Conservation (phyloP, 2,329 filamentous ascomycete species). For the Colletotrichum lini region DNA sequence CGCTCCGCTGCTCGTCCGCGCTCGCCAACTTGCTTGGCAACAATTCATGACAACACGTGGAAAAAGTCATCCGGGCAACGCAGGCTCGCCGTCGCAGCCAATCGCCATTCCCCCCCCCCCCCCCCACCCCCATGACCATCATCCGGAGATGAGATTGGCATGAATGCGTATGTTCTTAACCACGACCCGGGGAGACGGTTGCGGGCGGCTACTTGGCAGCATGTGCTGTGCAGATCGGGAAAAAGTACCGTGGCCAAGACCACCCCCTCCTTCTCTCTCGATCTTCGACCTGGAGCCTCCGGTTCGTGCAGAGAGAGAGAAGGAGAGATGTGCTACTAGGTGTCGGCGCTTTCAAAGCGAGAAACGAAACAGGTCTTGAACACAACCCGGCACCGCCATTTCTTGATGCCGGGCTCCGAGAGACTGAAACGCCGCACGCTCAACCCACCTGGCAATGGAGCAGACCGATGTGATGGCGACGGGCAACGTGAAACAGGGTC, state of each 20-base stretch:
- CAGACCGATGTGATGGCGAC: conserved; percentile 14
- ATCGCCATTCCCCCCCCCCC: background rate
- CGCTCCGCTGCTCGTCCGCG: background rate
- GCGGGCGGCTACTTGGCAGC: conserved; percentile 13
- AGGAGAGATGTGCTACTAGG: conserved; percentile 24
- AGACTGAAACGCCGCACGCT: conserved; percentile 33
- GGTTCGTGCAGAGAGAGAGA: background rate
- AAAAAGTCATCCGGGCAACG: background rate
- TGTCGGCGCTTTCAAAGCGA: conserved; percentile 4
- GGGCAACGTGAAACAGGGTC: conserved; percentile 34
- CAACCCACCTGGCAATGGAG: conserved; percentile 17
- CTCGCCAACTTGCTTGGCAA: background rate
- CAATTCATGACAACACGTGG: conserved; percentile 4
- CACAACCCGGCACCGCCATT: background rate
- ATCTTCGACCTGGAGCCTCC: conserved; percentile 17
- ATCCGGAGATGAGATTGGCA: conserved; percentile 16
- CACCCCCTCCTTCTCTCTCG: background rate
- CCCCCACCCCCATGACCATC: background rate
- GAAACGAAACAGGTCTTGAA: conserved; percentile 33
- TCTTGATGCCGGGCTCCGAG: conserved; percentile 22
- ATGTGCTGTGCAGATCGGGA: conserved; percentile 10
- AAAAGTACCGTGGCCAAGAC: conserved; percentile 36
- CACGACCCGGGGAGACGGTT: conserved; percentile 10
- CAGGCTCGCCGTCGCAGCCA: no score
- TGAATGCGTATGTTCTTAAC: conserved; percentile 16